Base-by-base conservation (phyloP, 2,329 filamentous ascomycete species). In the Botrytis fragariae region DNA sequence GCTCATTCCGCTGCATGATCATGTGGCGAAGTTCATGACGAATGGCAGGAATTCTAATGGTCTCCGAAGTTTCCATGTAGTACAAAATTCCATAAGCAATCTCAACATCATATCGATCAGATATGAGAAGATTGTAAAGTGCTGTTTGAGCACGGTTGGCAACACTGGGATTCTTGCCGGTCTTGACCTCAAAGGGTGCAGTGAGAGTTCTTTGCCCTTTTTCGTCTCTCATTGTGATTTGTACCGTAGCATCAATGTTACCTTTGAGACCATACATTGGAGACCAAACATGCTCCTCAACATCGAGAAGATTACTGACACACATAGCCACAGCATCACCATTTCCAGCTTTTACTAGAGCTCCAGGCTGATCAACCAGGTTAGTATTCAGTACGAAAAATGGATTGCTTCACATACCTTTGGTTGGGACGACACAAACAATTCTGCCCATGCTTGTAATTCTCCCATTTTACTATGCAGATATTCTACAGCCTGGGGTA, bases 251-350 rank as follows among this genome's bases (percentile, higher is more conserved):
- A 83, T 99, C 96, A 74, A 99, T 96, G 78, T 98, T 99, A 44
- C 96, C 96, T 82, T 99, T 99, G 25, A 99, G 86, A 0, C 96
- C 96, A 81, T 97, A 99, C 89, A 94, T 95, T 0, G 96, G 96
- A 10, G 95, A 98, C 96, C 96, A 99, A 42, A 99, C 91, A 80
- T 98, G 96, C 82, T 99, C 96, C 81, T 99, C 96, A 16, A 99
- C 93, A 80, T 98, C 96, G 22, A 99, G 90, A 42, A 99, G 86
- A 81, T 98, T 99, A 79, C 91, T 97, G 77, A 99, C 91, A 77
- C 93, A 94, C 87, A 98, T 91, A 73, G 87, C 91, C 18, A 92
- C 89, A 77, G 91, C 92, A 71, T 92, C 89, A 59, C 92, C 92
- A 79, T 94, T 92, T 64, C 93, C 89, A 76, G 95, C 94, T 77